Conservation (phyloP, 345 rosid genomes). For the Odontarrhena argentea region DNA sequence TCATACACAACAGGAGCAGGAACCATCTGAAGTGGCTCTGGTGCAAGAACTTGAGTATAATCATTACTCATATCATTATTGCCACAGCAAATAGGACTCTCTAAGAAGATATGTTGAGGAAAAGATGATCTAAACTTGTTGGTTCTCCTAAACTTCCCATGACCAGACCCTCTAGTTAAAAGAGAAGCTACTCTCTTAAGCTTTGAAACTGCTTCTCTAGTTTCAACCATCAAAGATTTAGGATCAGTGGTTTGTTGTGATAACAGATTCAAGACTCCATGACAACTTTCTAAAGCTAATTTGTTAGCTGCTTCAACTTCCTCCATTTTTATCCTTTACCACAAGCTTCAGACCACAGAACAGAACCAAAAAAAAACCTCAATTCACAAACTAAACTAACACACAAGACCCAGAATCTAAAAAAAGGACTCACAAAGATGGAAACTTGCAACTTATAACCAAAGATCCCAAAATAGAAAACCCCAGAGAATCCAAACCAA, state of each 20-base stretch:
- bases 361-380: background rate
- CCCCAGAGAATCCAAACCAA: conserved; percentile 24
- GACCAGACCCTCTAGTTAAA: conserved; percentile 48
- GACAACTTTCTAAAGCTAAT: conserved; percentile 57
- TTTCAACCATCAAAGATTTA: conserved; percentile 49
- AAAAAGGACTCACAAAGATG: conserved; percentile 3
- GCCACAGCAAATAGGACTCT: conserved; percentile 46
- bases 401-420: conserved; percentile 12
- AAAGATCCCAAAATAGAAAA: conserved; percentile 24
- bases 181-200: conserved; percentile 65
- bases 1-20: conserved; percentile 42
- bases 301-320: conserved; percentile 57
- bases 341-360: conserved; percentile 23
- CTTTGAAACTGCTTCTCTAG: conserved; percentile 57
- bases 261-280: conserved; percentile 54
- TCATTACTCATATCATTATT: conserved; percentile 8
- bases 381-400: conserved; percentile 25
- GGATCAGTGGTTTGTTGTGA: conserved; percentile 52
- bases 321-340: conserved; percentile 42
- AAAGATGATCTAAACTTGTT: conserved; percentile 55
- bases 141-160: conserved; percentile 53
- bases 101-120: conserved; percentile 61
- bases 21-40: conserved; percentile 64
- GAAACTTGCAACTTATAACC: conserved; percentile 13
- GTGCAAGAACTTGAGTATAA: conserved; percentile 51